Evolutionary conservation across 139 green algal genomes (phyloP), one percentile per base, ranked within the genome.

Genomic region (Tetratostichococcus sp.): DNA sequence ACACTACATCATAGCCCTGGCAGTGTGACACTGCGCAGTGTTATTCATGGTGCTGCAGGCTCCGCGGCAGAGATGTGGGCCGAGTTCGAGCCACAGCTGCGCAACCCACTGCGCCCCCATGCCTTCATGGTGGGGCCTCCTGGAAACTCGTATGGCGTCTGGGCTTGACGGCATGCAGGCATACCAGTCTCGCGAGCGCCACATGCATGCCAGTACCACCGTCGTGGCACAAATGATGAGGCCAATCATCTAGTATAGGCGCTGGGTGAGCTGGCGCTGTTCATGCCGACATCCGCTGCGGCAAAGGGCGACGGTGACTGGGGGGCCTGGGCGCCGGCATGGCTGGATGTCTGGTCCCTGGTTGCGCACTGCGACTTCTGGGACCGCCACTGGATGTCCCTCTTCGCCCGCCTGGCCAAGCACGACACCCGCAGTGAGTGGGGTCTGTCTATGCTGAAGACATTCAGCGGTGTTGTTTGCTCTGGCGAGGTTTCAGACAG

Each of bases 351-450:
- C 28, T 93, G 87, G 87, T 74, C 71, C 1, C 58, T 65, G 8
- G 31, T 87, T 70, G 58, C 77, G 19, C 79, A 86, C 79, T 83
- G 67, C 75, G 30, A 50, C 26, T 81, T 75, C 75, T 93, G 87
- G 89, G 76, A 91, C 39, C 28, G 32, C 0, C 77, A 88, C 23
- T 94, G 88, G 89, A 72, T 90, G 76, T 69, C 59, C 67, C 78
- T 95, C 14, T 62, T 94, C 33, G 72, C 74, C 1, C 77, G 90
- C 23, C 75, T 90, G 43, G 88, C 84, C 32, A 93, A 94, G 78
- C 88, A 95, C 72, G 91, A 95, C 81, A 84, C 83, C 65, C 76
- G 80, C 69, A 85, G 88, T 88, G 87, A 39, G 75, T 30, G 43
- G 39, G 0, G 68, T 69, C 59, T 50, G 19, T 23, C 25, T 5